Base-by-base conservation (phyloP, 208 protist genomes). In the Leptomonas seymouri region DNA sequence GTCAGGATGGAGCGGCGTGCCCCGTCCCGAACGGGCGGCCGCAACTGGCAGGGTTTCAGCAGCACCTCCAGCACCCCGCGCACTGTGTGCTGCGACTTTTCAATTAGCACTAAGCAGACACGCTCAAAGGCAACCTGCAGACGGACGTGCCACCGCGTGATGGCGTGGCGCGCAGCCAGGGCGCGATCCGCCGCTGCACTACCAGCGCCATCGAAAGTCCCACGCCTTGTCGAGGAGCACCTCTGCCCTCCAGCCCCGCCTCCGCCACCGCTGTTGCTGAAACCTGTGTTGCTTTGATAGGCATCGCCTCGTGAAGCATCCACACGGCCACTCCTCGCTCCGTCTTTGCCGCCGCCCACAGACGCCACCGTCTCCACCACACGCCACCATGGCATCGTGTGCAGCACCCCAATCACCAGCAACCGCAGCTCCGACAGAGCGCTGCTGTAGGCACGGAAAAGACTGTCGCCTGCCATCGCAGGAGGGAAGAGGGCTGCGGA, bases 321-420 rank as follows among this genome's bases (percentile, higher is more conserved):
- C 34, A 9, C 34, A 9, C 34, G 34, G 34, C 34, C 34, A 39
- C 9, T 3, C 7, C 9, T 9, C 34, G 9, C 34, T 9, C 34
- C 34, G 34, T 39, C 34, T 12, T 39, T 44, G 18, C 58, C 28
- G 28, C 39, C 25, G 63, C 15, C 54, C 16, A 44, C 23, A 6
- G 3, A 1, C 45, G 67, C 61, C 12, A 85, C 78, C 4, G 70
- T 71, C 55, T 89, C 84, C 21, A 94, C 78, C 12, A 94, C 75
- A 20, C 89, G 81, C 89, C 85, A 92, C 87, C 89, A 95, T 50
- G 89, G 89, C 80, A 95, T 83, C 11, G 86, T 92, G 54, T 89
- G 71, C 49, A 95, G 76, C 20, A 93, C 85, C 31, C 81, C 86
- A 27, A 95, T 73, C 18, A 95, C 78, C 0, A 86, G 75, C n/a